Evolutionary conservation across 345 rosid species (phyloP).

Genomic region (sweet orange (Citrus sinensis)): DVS_A1.0 CM039162.1:21383001-21383500

Average conservation of each 20-base stretch:
- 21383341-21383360: background rate
- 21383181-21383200: background rate
- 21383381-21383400: background rate
- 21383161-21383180: conserved; percentile 1
- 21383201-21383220: background rate
- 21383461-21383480: conserved; percentile 54
- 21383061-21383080: background rate
- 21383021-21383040: background rate
- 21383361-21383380: background rate
- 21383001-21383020: background rate
- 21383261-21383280: background rate
- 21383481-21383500: conserved; percentile 84
- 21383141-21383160: conserved; percentile 6
- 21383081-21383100: conserved; percentile 5
- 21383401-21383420: background rate
- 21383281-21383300: background rate
- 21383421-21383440: background rate
- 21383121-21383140: background rate
- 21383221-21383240: background rate
- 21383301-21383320: background rate
- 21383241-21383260: background rate
- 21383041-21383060: background rate
- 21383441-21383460: conserved; percentile 19
- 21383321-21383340: background rate
- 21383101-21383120: background rate